Conservation (phyloP, 176 grass and related monocot species). For the Raddia distichophylla region DNA sequence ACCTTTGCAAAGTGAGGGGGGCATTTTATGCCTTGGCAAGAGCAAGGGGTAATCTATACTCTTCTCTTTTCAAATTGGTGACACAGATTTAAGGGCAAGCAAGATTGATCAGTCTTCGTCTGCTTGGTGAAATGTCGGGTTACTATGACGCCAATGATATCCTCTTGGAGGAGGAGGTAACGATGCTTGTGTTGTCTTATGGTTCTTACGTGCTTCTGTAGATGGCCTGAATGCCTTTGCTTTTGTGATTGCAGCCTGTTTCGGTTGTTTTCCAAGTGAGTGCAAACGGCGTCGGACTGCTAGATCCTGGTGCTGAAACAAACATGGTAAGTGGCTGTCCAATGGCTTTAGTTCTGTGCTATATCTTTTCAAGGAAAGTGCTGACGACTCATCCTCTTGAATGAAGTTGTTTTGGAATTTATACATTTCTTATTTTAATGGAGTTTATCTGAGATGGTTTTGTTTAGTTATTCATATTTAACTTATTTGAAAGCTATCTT, state of each 20-base stretch:
- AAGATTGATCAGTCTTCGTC: neutral
- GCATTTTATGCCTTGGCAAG: too few species aligned
- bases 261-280: slow-evolving; percentile 76
- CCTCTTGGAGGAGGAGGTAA: slow-evolving; percentile 85
- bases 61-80: neutral
- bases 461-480: neutral
- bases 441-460: slow-evolving; percentile 10
- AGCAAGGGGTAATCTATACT: too few species aligned
- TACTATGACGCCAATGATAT: slow-evolving; percentile 85
- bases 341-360: neutral
- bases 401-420: neutral
- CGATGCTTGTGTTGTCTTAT: slow-evolving; percentile 9
- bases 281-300: slow-evolving; percentile 72
- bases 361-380: neutral
- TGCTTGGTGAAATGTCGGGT: slow-evolving; percentile 41
- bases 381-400: neutral
- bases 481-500: neutral
- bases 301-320: slow-evolving; percentile 80
- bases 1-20: too few species aligned
- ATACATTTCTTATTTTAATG: neutral
- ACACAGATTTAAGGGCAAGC: neutral
- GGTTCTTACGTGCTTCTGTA: neutral
- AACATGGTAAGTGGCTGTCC: slow-evolving; percentile 59
- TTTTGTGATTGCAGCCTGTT: slow-evolving; percentile 50
- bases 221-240: neutral